phyloP scores from a whole-genome alignment of 2,329 filamentous ascomycete genomes.

The Lachnellula cervina region DNA sequence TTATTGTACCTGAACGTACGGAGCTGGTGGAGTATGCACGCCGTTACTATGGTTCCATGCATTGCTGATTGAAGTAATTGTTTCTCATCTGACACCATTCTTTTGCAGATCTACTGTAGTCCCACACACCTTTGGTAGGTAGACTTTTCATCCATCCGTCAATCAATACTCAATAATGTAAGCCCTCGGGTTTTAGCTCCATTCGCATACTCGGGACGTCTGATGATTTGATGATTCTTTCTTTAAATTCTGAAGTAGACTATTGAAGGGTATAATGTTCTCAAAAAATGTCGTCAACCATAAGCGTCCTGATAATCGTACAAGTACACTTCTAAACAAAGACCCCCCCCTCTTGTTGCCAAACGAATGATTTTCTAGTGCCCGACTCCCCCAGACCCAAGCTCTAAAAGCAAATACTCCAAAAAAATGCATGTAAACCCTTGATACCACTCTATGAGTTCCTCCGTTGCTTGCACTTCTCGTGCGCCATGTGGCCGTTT shows the following conservation, averaged over 20 bases:
- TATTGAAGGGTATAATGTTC: conserved; percentile 19
- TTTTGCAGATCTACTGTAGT: no score
- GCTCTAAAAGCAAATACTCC: conserved; percentile 9
- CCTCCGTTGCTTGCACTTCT: conserved; percentile 81
- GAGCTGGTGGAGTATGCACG: no score
- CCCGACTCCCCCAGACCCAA: conserved; percentile 4
- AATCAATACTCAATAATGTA: neutral
- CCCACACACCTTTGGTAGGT: neutral
- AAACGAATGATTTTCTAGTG: conserved; percentile 16
- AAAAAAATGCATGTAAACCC: conserved; percentile 7
- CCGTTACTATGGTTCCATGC: no score
- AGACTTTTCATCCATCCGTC: neutral
- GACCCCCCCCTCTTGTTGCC: conserved; percentile 3
- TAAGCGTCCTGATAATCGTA: conserved; percentile 2
- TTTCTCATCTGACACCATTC: neutral
- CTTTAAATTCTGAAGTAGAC: conserved; percentile 3
- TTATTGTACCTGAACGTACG: no score
- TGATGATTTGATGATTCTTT: neutral
- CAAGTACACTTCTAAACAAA: neutral
- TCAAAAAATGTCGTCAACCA: conserved; percentile 1
- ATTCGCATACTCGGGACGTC: neutral
- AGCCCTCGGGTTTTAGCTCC: conserved; percentile 2
- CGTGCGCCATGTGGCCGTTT: conserved; percentile 80
- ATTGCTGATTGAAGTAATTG: neutral
- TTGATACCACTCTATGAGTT: conserved; percentile 33